A percentile compares a stretch with the other conserved stretches of the same genome.
phyloP scores from a whole-genome alignment of 257 asterid genomes.

The Solanum ossicruentum region DNA sequence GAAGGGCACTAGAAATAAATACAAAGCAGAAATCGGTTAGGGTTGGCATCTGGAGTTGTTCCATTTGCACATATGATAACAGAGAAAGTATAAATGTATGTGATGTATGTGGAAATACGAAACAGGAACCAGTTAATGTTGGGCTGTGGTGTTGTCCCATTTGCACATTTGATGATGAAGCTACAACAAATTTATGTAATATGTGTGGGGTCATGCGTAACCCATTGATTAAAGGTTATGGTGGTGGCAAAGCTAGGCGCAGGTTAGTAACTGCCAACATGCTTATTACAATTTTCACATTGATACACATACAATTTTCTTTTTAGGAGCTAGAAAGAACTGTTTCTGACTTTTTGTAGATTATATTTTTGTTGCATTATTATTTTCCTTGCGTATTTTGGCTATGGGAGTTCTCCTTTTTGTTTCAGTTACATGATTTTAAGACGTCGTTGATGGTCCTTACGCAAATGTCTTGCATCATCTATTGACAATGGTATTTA shows the following conservation, averaged over 20 bases:
- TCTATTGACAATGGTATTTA: not conserved
- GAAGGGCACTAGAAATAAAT: conserved; percentile 15
- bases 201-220: conserved; percentile 88
- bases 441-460: not conserved
- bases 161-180: conserved; percentile 85
- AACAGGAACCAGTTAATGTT: conserved; percentile 15
- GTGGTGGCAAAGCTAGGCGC: conserved; percentile 15
- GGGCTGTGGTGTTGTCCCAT: conserved; percentile 86
- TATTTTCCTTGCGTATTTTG: not conserved
- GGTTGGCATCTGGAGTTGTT: conserved; percentile 71
- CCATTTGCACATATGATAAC: conserved; percentile 85
- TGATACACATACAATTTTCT: not conserved
- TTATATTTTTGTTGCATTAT: not conserved
- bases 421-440: not conserved
- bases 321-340: not conserved
- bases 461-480: not conserved
- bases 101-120: conserved; percentile 58
- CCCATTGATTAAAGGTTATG: conserved; percentile 59
- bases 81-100: conserved; percentile 61
- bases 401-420: not conserved
- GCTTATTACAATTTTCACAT: not conserved
- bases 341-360: not conserved
- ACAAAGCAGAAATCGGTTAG: conserved; percentile 17
- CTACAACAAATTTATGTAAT: conserved; percentile 59
- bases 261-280: conserved; percentile 29